These are phyloP conservation scores for Coprinellus aureogranulatus DNA, from an alignment of 768 basidiomycete species.

Conservation along the genomic window DNA sequence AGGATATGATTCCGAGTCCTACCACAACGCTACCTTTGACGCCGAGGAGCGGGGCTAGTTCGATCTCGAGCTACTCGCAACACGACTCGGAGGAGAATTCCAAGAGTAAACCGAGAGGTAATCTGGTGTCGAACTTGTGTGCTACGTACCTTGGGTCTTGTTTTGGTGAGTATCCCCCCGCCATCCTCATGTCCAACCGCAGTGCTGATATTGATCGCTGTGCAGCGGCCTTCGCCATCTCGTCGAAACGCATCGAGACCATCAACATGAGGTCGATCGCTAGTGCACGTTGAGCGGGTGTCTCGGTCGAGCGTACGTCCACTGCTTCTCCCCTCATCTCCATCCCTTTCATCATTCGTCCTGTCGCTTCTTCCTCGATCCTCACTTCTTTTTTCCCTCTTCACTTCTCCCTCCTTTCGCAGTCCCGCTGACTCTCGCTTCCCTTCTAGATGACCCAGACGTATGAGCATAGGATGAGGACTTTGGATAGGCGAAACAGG, in stretches of 20 bases:
- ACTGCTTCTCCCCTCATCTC: neutral
- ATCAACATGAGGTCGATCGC: conserved; percentile 3
- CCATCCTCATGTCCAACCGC: neutral
- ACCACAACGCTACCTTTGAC: conserved; percentile 12
- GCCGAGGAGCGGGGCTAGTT: conserved; percentile 5
- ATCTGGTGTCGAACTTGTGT: neutral
- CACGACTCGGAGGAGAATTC: neutral
- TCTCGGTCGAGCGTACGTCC: too few relatives aligned
- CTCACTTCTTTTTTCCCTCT: too few relatives aligned
- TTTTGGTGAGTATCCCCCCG: conserved; percentile 2
- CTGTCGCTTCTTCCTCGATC: too few relatives aligned
- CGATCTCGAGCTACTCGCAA: conserved; percentile 6
- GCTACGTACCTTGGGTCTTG: conserved; percentile 5
- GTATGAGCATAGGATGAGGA: neutral
- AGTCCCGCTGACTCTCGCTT: too few relatives aligned
- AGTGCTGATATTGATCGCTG: neutral
- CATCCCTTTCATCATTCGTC: neutral
- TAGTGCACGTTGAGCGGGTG: conserved; percentile 5
- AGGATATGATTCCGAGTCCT: neutral
- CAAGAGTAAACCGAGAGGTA: neutral
- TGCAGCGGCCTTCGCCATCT: neutral
- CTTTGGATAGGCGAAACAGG: neutral
- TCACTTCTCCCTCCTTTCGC: too few relatives aligned
- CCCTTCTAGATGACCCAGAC: too few relatives aligned
- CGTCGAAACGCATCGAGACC: conserved; percentile 1